Conservation (phyloP, 2,329 filamentous ascomycete genomes). For the Aspergillus niger region DNA sequence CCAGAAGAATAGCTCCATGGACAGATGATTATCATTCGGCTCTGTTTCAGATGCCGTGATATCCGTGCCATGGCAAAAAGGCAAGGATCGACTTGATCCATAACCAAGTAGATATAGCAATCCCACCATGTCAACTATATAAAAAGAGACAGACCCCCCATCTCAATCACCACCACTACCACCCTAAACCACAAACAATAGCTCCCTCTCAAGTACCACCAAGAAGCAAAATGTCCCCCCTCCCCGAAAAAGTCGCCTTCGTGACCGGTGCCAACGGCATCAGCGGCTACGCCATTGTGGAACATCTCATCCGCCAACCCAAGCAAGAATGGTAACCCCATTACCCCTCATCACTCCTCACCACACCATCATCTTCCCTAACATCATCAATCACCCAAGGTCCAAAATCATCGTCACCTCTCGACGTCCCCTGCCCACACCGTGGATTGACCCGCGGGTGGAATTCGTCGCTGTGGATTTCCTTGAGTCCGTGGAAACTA, state of each 20-base stretch:
- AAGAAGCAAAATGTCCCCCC: not conserved
- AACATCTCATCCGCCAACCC: constrained; percentile 33
- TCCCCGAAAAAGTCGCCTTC: constrained; percentile 33
- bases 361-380: too few relatives aligned
- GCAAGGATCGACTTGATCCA: too few relatives aligned
- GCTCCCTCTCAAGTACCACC: too few relatives aligned
- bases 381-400: constrained; percentile 3
- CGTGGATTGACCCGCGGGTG: constrained; percentile 31
- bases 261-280: constrained; percentile 41
- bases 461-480: constrained; percentile 38
- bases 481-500: constrained; percentile 17
- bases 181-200: too few relatives aligned
- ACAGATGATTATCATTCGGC: too few relatives aligned
- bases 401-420: constrained; percentile 36
- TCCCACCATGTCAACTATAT: too few relatives aligned
- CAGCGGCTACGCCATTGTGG: constrained; percentile 36
- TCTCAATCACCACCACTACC: too few relatives aligned
- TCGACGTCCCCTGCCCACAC: constrained; percentile 23
- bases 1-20: too few relatives aligned
- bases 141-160: too few relatives aligned
- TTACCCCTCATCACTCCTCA: not conserved
- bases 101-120: too few relatives aligned
- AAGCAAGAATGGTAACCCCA: constrained; percentile 25
- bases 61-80: too few relatives aligned
- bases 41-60: too few relatives aligned